Conservation (phyloP, 2,329 filamentous ascomycete genomes). For the Exophiala aquamarina region DNA sequence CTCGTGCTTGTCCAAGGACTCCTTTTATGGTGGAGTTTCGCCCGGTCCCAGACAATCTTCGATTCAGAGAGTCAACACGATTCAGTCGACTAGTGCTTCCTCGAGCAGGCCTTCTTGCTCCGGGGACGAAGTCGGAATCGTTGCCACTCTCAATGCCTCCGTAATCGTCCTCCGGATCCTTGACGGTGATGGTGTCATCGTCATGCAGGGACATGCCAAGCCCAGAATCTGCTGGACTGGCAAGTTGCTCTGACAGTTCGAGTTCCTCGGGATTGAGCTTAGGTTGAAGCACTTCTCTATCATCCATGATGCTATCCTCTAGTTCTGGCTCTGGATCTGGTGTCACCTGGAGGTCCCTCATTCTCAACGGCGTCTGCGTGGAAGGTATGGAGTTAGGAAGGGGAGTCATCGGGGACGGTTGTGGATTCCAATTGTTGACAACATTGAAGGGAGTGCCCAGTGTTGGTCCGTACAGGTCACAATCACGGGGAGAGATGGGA, state of each 20-base stretch:
- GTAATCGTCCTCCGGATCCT: constrained; percentile 14
- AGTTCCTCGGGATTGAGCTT: constrained; percentile 23
- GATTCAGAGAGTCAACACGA: too few species aligned
- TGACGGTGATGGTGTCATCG: constrained; percentile 6
- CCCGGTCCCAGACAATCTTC: too few species aligned
- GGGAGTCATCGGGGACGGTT: constrained; percentile 1
- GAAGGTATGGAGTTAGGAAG: neutral
- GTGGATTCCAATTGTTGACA: constrained; percentile 7
- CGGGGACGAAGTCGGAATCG: constrained; percentile 21
- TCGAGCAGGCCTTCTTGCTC: neutral
- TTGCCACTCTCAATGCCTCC: constrained; percentile 9
- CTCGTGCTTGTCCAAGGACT: constrained; percentile 1
- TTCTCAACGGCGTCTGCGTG: constrained; percentile 14
- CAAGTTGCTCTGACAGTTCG: constrained; percentile 18
- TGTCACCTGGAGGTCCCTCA: constrained; percentile 24
- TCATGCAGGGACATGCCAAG: constrained; percentile 11
- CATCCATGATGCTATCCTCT: constrained; percentile 15
- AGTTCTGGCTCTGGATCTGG: constrained; percentile 18
- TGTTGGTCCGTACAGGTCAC: neutral
- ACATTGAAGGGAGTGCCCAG: neutral
- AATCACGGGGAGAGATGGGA: neutral
- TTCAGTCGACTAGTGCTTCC: neutral
- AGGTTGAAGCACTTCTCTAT: constrained; percentile 7
- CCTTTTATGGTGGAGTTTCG: neutral
- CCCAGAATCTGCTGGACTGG: constrained; percentile 17